These are phyloP conservation scores for Colletotrichum coccodes DNA, from an alignment of 2,329 filamentous ascomycete genomes.

Conservation along the genomic window DNA sequence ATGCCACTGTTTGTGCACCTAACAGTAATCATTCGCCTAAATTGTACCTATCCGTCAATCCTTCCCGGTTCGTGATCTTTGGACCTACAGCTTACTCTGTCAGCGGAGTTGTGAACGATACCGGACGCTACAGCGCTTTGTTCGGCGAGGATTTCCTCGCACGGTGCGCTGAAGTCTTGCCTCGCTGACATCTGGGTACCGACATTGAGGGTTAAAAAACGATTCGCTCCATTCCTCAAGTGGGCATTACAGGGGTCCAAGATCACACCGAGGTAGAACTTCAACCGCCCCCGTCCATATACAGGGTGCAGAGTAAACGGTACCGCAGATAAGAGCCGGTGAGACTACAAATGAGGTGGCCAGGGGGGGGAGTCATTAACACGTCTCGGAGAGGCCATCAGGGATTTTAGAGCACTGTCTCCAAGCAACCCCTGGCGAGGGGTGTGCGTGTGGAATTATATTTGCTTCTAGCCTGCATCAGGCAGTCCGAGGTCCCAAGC, in stretches of 20 bases:
- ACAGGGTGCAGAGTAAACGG: background rate
- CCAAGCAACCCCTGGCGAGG: constrained; percentile 11
- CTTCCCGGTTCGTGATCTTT: background rate
- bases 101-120: background rate
- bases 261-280: constrained; percentile 13
- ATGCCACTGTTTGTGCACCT: background rate
- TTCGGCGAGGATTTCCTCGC: background rate
- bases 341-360: constrained; percentile 24
- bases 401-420: constrained; percentile 5
- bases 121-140: background rate
- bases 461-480: constrained; percentile 27
- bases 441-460: background rate
- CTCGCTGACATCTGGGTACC: no score
- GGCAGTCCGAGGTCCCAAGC: constrained; percentile 13
- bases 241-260: background rate
- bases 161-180: constrained; percentile 26
- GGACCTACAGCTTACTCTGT: constrained; percentile 18
- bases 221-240: background rate
- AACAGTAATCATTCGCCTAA: constrained; percentile 7
- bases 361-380: background rate
- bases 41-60: background rate
- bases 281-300: background rate
- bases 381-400: background rate
- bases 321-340: constrained; percentile 19
- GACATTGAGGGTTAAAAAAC: background rate